Evolutionary conservation across 495 filamentous ascomycete species (phyloP), one percentile per base, ranked within the genome.

Genomic region (Neurospora sublineolata): DNA sequence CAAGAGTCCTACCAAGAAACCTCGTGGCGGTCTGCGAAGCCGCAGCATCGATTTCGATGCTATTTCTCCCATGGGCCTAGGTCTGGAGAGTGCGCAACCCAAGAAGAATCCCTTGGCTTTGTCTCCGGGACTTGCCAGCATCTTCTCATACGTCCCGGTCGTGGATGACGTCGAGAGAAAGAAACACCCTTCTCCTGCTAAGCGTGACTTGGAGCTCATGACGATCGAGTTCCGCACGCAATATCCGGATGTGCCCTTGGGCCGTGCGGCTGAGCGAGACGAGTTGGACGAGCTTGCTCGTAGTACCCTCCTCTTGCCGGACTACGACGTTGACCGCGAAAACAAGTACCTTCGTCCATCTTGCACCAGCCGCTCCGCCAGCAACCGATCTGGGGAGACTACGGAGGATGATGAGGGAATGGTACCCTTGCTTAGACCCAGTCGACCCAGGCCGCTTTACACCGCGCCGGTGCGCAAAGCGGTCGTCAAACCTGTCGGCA

Each of bases 121-220:
- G 41, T 18, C 42, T 39, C 9, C n/a, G 38, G 20, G 33, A 69
- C 33, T 46, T 11, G 12, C 30, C 2, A 18, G 16, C 10, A n/a
- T 37, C 9, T 37, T 41, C 37, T 36, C 71, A 3, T 71, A 71
- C 30, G 9, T 71, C 20, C 72, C 70, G 3, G 70, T 72, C 2
- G 30, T 69, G 12, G 70, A 67, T 12, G 60, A 72, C n/a, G 18
- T 18, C 10, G 67, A 72, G n/a, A 23, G 41, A 20, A 72, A 72
- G 39, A 74, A 72, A 37, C 73, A 72, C 23, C 70, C 70, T n/a
- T 67, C 73, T 7, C 70, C 70, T 4, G 70, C 67, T 10, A 72
- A 72, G n/a, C 9, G 33, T 3, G 70, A 46, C 40, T 72, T 75
- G 27, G 71, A 73, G 14, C n/a, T 58, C 11, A 36, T 75, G 38